Evolutionary conservation across 129 eudicot species (phyloP), one percentile per base, ranked within the genome.

Genomic region (Centaurea solstitialis): DNA sequence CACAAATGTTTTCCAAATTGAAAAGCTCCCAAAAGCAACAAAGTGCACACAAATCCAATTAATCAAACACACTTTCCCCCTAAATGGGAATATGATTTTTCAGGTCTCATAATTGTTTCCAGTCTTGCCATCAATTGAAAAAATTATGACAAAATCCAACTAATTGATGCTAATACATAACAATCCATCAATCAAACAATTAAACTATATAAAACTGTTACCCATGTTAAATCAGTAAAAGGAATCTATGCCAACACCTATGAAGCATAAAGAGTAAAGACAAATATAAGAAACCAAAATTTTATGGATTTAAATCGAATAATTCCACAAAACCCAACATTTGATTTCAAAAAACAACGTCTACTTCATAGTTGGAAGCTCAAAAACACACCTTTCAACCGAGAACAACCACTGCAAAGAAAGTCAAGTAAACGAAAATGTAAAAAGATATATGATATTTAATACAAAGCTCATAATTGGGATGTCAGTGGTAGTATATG

Each of bases 61-160:
- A 81, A 17, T 68, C 5, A 80, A 64, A 75, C 70, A 75, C 85
- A 20, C 47, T 82, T 76, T 53, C 28, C 69, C 59, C 9, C n/a
- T n/a, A 47, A 67, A 17, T 81, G 65, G 57, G 38, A 39, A n/a
- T n/a, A 57, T 62, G 53, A 47, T 15, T 10, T 45, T 26, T 18
- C 47, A 53, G 47, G 22, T 47, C 67, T 43, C 13, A 20, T 43
- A 67, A 68, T 70, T 24, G 68, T 26, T 18, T 43, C 47, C 57
- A 47, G 61, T n/a, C 47, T 37, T 35, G 17, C 2, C n/a, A 8
- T 30, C 6, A 41, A 43, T 12, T 12, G n/a, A 8, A 81, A 45
- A 65, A 73, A 20, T 62, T 9, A 38, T 35, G 1, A 15, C 10
- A 11, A n/a, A n/a, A 26, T 69, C 33, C 43, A 75, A 72, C 70